Base-by-base conservation (phyloP, 2,329 filamentous ascomycete genomes). In the Akanthomyces lecanii region DNA sequence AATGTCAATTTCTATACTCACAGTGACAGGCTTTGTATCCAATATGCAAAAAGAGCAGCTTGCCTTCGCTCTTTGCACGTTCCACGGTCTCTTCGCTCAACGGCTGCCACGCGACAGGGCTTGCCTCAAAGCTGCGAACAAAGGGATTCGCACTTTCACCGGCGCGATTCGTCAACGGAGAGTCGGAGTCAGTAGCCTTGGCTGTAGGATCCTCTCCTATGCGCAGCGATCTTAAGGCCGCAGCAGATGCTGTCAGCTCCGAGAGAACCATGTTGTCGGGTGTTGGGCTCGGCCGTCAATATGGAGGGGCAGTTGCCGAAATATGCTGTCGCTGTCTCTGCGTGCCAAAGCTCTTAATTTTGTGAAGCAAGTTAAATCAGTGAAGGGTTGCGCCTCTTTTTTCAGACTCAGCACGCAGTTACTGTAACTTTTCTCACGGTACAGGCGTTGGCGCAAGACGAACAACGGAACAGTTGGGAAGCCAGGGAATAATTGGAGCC, bases 1-100 rank as follows among this genome's bases (percentile, higher is more conserved):
- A 44, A 45, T 56, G 51, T 54, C n/a, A 47, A 16, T 16, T 10
- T 3, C 75, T 58, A 40, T 47, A 80, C 89, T 73, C 78, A 95
- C 95, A 96, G 78, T 98, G 94, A 74, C 95, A 98, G 48, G 95
- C 92, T 23, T 90, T 90, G 79, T 97, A 99, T 55, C 95, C 95
- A 71, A 98, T 93, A 73, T 94, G 96, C 65, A 98, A 81, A 72
- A 97, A 98, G 64, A 99, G 88, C 64, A 97, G 82, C 71, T 92
- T 90, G 75, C 98, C 96, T 69, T 93, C 86, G 69, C 82, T 85
- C 74, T 86, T 89, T 18, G 95, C 94, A 54, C 92, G 81, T 66
- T 85, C 84, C 61, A 97, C 81, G 18, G 91, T 86, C 70, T 92
- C 88, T 25, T 89, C 82, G 68, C 89, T 89, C 81, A 96, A 91